Evolutionary conservation across 2,329 filamentous ascomycete species (phyloP).

Genomic region (Pseudocercospora ulei): DNA sequence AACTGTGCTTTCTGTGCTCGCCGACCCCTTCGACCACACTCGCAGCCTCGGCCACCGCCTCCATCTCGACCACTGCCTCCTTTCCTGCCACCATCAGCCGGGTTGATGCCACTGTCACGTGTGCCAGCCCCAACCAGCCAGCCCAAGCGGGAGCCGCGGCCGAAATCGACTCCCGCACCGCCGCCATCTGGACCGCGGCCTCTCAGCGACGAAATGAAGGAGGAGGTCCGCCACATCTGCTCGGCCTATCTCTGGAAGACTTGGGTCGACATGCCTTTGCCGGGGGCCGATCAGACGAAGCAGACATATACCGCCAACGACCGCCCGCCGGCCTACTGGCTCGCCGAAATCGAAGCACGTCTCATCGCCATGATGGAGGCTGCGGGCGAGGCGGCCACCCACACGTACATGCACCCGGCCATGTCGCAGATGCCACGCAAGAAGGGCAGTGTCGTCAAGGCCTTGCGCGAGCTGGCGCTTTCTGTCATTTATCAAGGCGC

Average conservation of each 20-base stretch:
- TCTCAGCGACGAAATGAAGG: constrained; percentile 10
- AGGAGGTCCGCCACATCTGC: constrained; percentile 19
- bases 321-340: constrained; percentile 14
- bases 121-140: not conserved
- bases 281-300: constrained; percentile 1
- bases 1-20: not conserved
- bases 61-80: too few relatives aligned
- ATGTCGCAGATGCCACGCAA: constrained; percentile 13
- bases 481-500: constrained; percentile 11
- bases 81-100: too few relatives aligned
- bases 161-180: not conserved
- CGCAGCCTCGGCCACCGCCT: not conserved
- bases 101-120: too few relatives aligned
- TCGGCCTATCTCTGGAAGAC: constrained; percentile 18
- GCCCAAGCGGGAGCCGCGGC: not conserved
- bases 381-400: constrained; percentile 11
- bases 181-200: constrained; percentile 1
- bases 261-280: constrained; percentile 14
- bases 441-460: constrained; percentile 11
- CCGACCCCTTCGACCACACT: not conserved
- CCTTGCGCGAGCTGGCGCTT: constrained; percentile 15
- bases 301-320: not conserved
- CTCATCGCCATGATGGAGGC: constrained; percentile 14
- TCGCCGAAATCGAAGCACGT: constrained; percentile 13
- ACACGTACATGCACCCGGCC: constrained; percentile 12